Conservation (phyloP, 495 filamentous ascomycete species). For the Penicillium canescens region DNA sequence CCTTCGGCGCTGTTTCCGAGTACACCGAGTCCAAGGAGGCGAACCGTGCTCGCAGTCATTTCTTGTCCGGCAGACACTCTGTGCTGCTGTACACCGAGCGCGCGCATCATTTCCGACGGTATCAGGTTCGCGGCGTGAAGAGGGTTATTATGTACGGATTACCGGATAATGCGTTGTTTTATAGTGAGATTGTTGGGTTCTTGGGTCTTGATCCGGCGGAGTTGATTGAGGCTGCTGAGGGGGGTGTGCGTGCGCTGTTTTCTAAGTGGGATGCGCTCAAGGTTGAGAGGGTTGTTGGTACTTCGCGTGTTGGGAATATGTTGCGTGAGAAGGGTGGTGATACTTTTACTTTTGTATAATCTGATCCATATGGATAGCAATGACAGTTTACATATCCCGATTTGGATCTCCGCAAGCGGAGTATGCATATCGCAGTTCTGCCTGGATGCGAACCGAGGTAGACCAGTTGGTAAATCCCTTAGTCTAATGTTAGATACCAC, state of each 20-base stretch:
- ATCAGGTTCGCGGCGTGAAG: conserved; percentile 75
- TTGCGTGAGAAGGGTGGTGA: conserved; percentile 78
- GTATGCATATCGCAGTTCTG: too few species aligned
- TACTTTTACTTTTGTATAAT: conserved; percentile 67
- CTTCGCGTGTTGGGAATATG: conserved; percentile 64
- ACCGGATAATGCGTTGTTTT: conserved; percentile 87
- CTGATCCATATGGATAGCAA: neutral
- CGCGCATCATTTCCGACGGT: conserved; percentile 90
- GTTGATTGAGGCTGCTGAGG: conserved; percentile 36
- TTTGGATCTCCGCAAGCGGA: neutral
- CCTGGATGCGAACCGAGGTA: too few species aligned
- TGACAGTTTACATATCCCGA: neutral
- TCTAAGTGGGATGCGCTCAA: conserved; percentile 86
- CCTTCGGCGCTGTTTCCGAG: conserved; percentile 85
- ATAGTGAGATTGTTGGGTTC: conserved; percentile 79
- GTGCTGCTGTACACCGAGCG: conserved; percentile 90
- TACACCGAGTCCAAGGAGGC: conserved; percentile 77
- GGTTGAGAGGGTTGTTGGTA: conserved; percentile 87
- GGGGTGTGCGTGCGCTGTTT: conserved; percentile 70
- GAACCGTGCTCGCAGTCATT: conserved; percentile 82
- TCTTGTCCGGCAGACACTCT: conserved; percentile 76
- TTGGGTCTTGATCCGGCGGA: conserved; percentile 49
- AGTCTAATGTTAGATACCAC: too few species aligned
- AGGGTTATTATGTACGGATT: conserved; percentile 81
- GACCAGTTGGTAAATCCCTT: too few species aligned